Conservation (phyloP, 2,329 filamentous ascomycete genomes). For the Cercospora sesami region DNA sequence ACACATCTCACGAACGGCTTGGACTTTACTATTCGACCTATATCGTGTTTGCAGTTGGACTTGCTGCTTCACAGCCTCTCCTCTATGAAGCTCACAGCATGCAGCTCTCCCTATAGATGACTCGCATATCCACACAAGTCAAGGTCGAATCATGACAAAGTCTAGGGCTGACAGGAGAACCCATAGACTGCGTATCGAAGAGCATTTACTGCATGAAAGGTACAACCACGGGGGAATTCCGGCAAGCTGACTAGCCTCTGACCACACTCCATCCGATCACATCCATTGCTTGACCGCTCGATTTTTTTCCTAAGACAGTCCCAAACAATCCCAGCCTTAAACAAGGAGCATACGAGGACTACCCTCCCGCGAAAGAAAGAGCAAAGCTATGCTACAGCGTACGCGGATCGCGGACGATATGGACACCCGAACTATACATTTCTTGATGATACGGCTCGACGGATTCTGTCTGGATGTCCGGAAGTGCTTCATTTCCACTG, state of each 20-base stretch:
- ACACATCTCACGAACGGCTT: neutral
- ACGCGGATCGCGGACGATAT: too few relatives aligned
- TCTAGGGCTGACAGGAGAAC: neutral
- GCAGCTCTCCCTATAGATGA: neutral
- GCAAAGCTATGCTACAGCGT: too few relatives aligned
- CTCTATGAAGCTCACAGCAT: neutral
- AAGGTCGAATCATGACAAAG: neutral
- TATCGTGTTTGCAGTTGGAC: neutral
- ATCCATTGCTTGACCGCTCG: too few relatives aligned
- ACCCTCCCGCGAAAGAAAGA: too few relatives aligned
- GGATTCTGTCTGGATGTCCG: neutral
- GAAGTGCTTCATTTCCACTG: neutral
- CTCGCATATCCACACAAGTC: neutral
- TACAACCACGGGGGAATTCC: neutral
- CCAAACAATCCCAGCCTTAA: too few relatives aligned
- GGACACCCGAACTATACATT: too few relatives aligned
- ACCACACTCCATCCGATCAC: too few relatives aligned
- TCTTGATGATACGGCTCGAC: too few relatives aligned
- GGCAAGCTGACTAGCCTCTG: neutral
- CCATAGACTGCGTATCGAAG: neutral
- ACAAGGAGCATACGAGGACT: too few relatives aligned
- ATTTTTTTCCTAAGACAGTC: too few relatives aligned
- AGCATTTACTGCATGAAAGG: neutral
- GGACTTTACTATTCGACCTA: neutral
- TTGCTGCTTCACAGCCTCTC: neutral